Evolutionary conservation across 129 eudicot species (phyloP), one percentile per base, ranked within the genome.

Genomic region (Artemisia annua): DNA sequence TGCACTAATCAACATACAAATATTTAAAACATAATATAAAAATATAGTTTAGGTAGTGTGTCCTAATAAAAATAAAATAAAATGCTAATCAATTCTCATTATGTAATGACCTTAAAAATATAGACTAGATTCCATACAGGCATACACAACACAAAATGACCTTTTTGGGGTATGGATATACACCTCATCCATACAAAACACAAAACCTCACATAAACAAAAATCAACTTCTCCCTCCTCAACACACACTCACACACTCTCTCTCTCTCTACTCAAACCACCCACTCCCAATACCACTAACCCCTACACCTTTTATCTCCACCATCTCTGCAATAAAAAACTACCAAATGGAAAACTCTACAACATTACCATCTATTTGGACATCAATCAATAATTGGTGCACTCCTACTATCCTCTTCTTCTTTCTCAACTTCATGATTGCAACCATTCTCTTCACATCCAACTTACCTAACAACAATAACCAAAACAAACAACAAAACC

Each of bases 401-500:
- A 87, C 97, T 18, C 98, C 98, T 69, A 75, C 98, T 43, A 83
- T 94, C 32, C 89, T 94, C 78, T 94, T 94, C 77, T 77, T 94
- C 64, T 83, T 94, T 63, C 93, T 94, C 76, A 90, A 94, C 32
- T 77, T 94, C 82, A 83, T 86, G 92, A 88, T 94, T 15, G 98
- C 88, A 24, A 90, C 96, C 83, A 88, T 94, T 71, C 76, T 87
- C 53, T 77, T 87, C 79, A 84, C 90, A 48, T 94, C 97, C 48
- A 75, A 80, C 63, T 53, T 79, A 11, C 48, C 90, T 44, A 70
- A 72, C 69, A 83, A 14, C 43, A 76, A 60, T 48, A 70, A 19
- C 71, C 68, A 9, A 50, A 79, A 3, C 24, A n/a, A 16, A 18
- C 50, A 43, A 76, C 74, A 22, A 61, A 69, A 20, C 14, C 46